phyloP scores from a whole-genome alignment of 2,329 filamentous ascomycete genomes.

The Neoarthrinium moseri region DNA sequence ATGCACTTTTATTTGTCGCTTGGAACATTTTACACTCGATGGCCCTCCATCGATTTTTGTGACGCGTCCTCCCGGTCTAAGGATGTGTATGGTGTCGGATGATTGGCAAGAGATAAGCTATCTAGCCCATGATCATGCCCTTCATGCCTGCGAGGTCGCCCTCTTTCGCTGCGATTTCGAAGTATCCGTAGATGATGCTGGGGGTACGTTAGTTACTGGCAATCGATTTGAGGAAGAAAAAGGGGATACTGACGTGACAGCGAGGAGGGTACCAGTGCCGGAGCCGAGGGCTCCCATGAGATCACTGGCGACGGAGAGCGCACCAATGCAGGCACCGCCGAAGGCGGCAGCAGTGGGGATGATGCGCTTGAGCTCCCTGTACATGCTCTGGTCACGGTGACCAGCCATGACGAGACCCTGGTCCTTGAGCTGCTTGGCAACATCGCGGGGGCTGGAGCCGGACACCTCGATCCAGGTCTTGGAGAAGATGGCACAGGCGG shows the following conservation, averaged over 20 bases:
- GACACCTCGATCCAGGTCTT: conserved; percentile 99
- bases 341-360: conserved; percentile 98
- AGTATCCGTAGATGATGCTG: conserved; percentile 99
- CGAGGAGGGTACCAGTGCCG: conserved; percentile 95
- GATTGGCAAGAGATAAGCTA: not conserved
- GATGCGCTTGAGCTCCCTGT: conserved; percentile 99
- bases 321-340: conserved; percentile 98
- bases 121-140: conserved; percentile 70
- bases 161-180: conserved; percentile 98
- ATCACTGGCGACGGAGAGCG: conserved; percentile 91
- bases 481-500: conserved; percentile 96
- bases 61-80: not conserved
- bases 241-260: conserved; percentile 79
- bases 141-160: conserved; percentile 86
- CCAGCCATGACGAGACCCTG: conserved; percentile 99
- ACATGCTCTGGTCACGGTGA: conserved; percentile 99
- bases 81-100: not conserved
- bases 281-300: conserved; percentile 93
- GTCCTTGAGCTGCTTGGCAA: conserved; percentile 99
- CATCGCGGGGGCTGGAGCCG: conserved; percentile 93
- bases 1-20: conserved; percentile 4
- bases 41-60: conserved; percentile 7
- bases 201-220: conserved; percentile 31
- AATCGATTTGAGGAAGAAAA: not conserved
- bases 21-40: conserved; percentile 7